Evolutionary conservation across 139 green algal genomes (phyloP).

Genomic region (Monoraphidium neglectum): DNA sequence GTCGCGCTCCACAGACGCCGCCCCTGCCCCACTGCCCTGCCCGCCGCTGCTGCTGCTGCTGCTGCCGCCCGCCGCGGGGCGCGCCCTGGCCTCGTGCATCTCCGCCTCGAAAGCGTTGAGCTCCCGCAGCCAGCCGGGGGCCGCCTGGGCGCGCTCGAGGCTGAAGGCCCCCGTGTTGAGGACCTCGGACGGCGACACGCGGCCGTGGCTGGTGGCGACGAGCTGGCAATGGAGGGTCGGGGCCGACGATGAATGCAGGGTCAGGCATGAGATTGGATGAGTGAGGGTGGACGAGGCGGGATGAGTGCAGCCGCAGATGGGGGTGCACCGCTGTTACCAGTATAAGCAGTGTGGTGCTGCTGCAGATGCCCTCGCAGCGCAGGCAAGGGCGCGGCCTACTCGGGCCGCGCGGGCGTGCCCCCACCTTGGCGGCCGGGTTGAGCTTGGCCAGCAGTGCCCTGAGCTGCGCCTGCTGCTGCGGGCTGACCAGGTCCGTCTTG

Average conservation of each 20-base stretch:
- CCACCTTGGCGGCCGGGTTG: constrained; percentile 57
- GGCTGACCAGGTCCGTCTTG: constrained; percentile 67
- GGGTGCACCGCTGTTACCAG: too few species aligned
- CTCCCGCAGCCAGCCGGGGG: constrained; percentile 60
- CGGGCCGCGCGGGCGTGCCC: too few species aligned
- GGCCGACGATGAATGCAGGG: too few species aligned
- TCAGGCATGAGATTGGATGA: too few species aligned
- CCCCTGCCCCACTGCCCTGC: neutral
- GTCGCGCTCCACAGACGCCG: neutral
- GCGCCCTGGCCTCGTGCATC: too few species aligned
- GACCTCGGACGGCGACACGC: constrained; percentile 45
- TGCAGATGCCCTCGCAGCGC: neutral
- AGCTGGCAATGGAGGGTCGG: too few species aligned
- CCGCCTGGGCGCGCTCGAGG: constrained; percentile 47
- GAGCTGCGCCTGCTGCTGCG: constrained; percentile 49
- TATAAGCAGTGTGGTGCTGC: neutral
- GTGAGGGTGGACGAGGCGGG: too few species aligned
- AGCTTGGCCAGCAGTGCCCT: constrained; percentile 50
- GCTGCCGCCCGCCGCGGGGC: neutral
- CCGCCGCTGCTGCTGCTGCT: neutral
- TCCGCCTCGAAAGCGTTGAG: constrained; percentile 48
- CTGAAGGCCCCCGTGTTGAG: constrained; percentile 49
- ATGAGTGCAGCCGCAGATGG: too few species aligned
- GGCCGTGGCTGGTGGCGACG: constrained; percentile 1
- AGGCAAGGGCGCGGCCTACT: neutral